These are phyloP conservation scores for Cyberlindnera nakhonratchasimensis DNA, from an alignment of 805 yeast genomes.

Conservation along the genomic window DNA sequence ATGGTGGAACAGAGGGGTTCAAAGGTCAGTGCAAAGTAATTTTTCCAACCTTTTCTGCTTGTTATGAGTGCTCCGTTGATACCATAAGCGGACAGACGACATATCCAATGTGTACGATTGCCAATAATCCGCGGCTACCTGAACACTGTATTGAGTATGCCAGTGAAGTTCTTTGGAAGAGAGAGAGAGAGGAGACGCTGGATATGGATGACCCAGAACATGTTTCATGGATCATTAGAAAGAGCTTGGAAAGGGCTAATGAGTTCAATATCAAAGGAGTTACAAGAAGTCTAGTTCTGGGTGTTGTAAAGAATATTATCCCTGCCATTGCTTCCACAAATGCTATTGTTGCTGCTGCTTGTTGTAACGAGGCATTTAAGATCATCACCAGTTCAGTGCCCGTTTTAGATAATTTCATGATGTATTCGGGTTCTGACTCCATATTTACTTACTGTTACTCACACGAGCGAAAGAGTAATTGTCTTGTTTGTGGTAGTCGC, in stretches of 20 bases:
- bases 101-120: constrained; percentile 90
- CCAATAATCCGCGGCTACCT: constrained; percentile 89
- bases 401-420: constrained; percentile 70
- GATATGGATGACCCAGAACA: constrained; percentile 70
- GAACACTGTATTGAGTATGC: constrained; percentile 96
- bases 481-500: constrained; percentile 71
- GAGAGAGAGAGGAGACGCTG: constrained; percentile 41
- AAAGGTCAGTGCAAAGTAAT: constrained; percentile 88
- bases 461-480: constrained; percentile 55
- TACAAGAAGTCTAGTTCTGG: constrained; percentile 66
- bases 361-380: constrained; percentile 84
- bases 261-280: constrained; percentile 68
- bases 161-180: constrained; percentile 70
- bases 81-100: constrained; percentile 60
- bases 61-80: constrained; percentile 88
- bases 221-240: constrained; percentile 56
- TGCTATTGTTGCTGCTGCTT: constrained; percentile 85
- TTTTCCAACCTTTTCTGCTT: constrained; percentile 78
- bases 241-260: constrained; percentile 56
- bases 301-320: constrained; percentile 86
- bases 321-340: constrained; percentile 95
- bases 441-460: constrained; percentile 71
- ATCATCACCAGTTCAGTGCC: constrained; percentile 70
- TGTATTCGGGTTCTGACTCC: constrained; percentile 81
- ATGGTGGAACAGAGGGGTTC: constrained; percentile 95